Evolutionary conservation across 495 filamentous ascomycete species (phyloP).

Genomic region (Elasticomyces elasticus): DNA sequence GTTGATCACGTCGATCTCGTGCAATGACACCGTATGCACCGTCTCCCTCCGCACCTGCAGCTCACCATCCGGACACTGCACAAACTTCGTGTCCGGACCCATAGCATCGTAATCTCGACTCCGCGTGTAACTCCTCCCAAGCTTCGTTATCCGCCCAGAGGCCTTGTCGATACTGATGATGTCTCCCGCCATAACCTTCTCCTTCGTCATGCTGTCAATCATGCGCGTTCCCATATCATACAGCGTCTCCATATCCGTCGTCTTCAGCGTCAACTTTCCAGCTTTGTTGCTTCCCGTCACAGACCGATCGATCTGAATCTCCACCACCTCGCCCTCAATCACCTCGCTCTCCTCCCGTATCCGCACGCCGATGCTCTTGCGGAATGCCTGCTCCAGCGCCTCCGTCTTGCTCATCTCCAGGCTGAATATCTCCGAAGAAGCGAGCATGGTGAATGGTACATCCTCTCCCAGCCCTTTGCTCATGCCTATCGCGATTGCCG

Average conservation of each 20-base stretch:
- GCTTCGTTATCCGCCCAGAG: constrained; percentile 91
- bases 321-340: constrained; percentile 97
- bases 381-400: constrained; percentile 92
- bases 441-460: constrained; percentile 91
- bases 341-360: constrained; percentile 99
- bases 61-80: constrained; percentile 97
- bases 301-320: constrained; percentile 97
- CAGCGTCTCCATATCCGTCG: constrained; percentile 98
- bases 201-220: constrained; percentile 98
- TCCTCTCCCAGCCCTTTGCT: constrained; percentile 86
- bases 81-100: constrained; percentile 96
- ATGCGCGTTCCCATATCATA: constrained; percentile 99
- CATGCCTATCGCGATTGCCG: constrained; percentile 98
- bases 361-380: constrained; percentile 89
- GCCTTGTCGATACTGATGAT: constrained; percentile 98
- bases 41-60: constrained; percentile 95
- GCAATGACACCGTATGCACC: constrained; percentile 88
- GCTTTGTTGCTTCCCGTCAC: constrained; percentile 76
- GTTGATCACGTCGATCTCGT: constrained; percentile 99
- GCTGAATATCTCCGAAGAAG: constrained; percentile 93
- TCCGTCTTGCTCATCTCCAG: constrained; percentile 99
- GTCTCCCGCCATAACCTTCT: constrained; percentile 96
- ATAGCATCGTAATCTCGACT: constrained; percentile 98
- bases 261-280: constrained; percentile 98
- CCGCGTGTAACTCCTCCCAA: constrained; percentile 84